Percentiles rank a stretch among this genome's conserved stretches.
phyloP scores from a whole-genome alignment of 2,329 filamentous ascomycete species.

The Aspergillus floridensis region DNA sequence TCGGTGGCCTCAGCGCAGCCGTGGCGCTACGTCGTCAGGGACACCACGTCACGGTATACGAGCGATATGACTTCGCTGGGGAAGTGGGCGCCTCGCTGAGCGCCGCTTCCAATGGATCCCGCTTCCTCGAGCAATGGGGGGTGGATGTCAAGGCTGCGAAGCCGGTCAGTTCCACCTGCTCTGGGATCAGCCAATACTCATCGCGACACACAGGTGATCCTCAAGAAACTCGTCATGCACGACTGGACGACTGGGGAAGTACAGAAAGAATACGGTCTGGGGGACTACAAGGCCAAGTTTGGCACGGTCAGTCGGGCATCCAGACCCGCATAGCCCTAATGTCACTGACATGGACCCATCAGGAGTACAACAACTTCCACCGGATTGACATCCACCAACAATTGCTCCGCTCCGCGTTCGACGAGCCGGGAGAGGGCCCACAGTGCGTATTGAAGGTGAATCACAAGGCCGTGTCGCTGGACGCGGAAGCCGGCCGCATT shows the following conservation, averaged over 20 bases:
- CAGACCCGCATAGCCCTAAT: not conserved
- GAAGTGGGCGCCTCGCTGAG: slow-evolving; percentile 25
- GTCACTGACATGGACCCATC: not conserved
- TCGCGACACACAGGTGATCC: slow-evolving; percentile 15
- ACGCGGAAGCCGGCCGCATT: slow-evolving; percentile 20
- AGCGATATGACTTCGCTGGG: slow-evolving; percentile 24
- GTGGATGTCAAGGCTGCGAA: slow-evolving; percentile 22
- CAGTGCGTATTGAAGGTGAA: slow-evolving; percentile 20
- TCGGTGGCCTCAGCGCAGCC: slow-evolving; percentile 22
- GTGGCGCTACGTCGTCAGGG: slow-evolving; percentile 22
- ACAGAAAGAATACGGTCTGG: slow-evolving; percentile 24
- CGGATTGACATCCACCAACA: slow-evolving; percentile 28
- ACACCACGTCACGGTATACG: slow-evolving; percentile 23
- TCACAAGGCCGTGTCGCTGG: slow-evolving; percentile 19
- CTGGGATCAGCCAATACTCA: too few relatives aligned
- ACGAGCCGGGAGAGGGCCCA: slow-evolving; percentile 19
- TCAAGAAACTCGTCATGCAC: slow-evolving; percentile 32
- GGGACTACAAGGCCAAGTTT: slow-evolving; percentile 27
- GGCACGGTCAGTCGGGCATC: slow-evolving; percentile 15
- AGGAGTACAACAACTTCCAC: slow-evolving; percentile 30
- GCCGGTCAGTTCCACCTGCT: slow-evolving; percentile 3
- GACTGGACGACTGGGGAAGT: slow-evolving; percentile 29
- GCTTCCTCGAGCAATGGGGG: slow-evolving; percentile 23
- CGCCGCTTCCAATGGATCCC: slow-evolving; percentile 22
- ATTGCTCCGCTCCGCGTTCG: slow-evolving; percentile 24